These are phyloP conservation scores for Nakazawaea pomicola DNA, from an alignment of 805 yeast genomes.

Conservation along the genomic window DNA sequence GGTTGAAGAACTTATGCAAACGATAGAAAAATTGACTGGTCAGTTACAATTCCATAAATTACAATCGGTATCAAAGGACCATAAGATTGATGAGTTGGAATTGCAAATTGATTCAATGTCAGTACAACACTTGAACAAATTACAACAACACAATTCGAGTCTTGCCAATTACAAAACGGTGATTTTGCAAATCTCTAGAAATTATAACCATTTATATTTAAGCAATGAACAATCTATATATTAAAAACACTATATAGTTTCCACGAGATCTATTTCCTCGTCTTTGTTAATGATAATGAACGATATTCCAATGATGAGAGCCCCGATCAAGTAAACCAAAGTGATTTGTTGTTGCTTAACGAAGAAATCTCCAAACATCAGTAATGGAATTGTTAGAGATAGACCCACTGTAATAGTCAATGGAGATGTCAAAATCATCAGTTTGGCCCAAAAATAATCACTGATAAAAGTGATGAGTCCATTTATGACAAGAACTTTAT, in stretches of 20 bases:
- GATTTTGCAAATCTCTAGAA: constrained; percentile 1
- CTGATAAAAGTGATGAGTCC: constrained; percentile 77
- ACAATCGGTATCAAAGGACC: too few relatives aligned
- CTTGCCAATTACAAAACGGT: not conserved
- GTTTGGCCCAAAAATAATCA: constrained; percentile 94
- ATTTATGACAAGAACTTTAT: constrained; percentile 54
- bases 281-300: constrained; percentile 79
- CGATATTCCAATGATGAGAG: constrained; percentile 71
- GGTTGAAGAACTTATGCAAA: too few relatives aligned
- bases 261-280: constrained; percentile 53
- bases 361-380: constrained; percentile 85
- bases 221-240: not conserved
- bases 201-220: not conserved
- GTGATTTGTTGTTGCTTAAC: constrained; percentile 62
- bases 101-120: not conserved
- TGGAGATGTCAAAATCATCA: constrained; percentile 90
- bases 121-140: too few relatives aligned
- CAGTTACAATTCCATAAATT: not conserved
- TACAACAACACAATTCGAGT: not conserved
- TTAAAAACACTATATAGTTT: not conserved
- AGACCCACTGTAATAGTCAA: constrained; percentile 93
- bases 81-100: too few relatives aligned
- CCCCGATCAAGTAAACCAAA: constrained; percentile 69
- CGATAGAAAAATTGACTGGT: not conserved
- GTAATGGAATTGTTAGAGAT: constrained; percentile 89